Base-by-base conservation (phyloP, 805 yeast species). In the Dipodascopsis uninucleata region DNA sequence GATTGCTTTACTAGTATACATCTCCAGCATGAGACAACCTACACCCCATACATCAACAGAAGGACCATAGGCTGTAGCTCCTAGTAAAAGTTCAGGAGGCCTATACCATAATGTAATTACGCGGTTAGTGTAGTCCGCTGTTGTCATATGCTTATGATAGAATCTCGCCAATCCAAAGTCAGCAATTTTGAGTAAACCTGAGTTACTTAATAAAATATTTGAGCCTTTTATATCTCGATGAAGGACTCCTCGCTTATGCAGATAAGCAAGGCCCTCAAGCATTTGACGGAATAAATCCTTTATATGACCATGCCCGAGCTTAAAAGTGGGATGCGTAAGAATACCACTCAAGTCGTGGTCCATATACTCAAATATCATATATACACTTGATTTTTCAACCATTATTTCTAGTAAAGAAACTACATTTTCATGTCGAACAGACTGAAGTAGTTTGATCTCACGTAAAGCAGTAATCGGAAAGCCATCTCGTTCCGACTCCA, bases 31-130 rank as follows among this genome's bases (percentile, higher is more conserved):
- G 21, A 93, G 70, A 67, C 97, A 93, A 2, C 98, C 98, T 49
- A 87, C 81, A 0, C 97, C 96, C 98, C 98, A 93, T 55, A 87
- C 80, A 61, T 93, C 98, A 7, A 93, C 93, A 57, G 85, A 96
- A 31, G 87, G 68, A 0, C 89, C 93, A 65, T 93, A 93, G 47
- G 80, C 81, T 0, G 97, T 89, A 0, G 95, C 80, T 1, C 98
- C 98, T 46, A 93, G 65, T 29, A 93, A 68, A 25, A 93, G 72
- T 63, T 90, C 98, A 0, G 97, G 97, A 1, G 98, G 98, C 47
- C 98, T 75, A 63, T 93, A 90, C 98, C 98, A 93, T 29, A 93
- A 69, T 0, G 98, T 93, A 42, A 93, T 93, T 31, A 93, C 97
- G 44, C 98, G 69, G 62, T 93, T 93, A 1, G 98, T 90, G 65